Evolutionary conservation across 768 basidiomycete genomes (phyloP).

Genomic region (Leccinellum luteum): DNA sequence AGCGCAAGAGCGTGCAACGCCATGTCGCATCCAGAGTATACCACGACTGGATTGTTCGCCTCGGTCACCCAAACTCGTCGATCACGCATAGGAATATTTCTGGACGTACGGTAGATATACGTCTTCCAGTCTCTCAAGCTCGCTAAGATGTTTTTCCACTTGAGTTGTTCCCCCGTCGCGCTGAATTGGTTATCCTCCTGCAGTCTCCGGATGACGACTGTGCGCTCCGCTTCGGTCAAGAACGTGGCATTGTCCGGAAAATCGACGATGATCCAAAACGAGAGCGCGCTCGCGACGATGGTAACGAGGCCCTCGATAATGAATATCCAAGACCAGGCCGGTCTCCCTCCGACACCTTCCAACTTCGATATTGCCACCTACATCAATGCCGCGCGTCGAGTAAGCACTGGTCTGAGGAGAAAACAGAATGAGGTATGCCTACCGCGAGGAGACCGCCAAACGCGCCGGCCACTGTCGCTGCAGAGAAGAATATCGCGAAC

Average conservation of each 20-base stretch:
- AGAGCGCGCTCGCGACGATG: conserved; percentile 56
- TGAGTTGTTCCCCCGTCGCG: conserved; percentile 65
- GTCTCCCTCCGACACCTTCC: conserved; percentile 65
- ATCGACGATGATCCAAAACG: conserved; percentile 79
- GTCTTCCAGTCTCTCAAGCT: conserved; percentile 72
- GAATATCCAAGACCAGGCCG: conserved; percentile 73
- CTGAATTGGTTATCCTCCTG: conserved; percentile 69
- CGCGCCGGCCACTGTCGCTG: conserved; percentile 77
- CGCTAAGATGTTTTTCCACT: conserved; percentile 53
- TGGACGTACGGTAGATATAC: conserved; percentile 40
- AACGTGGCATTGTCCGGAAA: conserved; percentile 83
- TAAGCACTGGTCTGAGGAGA: not conserved
- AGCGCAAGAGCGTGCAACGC: conserved; percentile 79
- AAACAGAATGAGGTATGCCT: conserved; percentile 7
- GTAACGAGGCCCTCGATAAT: conserved; percentile 70
- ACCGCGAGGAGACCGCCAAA: conserved; percentile 77
- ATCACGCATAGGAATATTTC: not conserved
- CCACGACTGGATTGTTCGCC: conserved; percentile 40
- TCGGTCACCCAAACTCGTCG: not conserved
- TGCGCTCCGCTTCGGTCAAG: conserved; percentile 65
- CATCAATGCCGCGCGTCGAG: not conserved
- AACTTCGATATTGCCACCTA: conserved; percentile 66
- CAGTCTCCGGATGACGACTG: conserved; percentile 62
- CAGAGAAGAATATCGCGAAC: conserved; percentile 69
- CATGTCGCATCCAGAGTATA: conserved; percentile 56